A percentile compares a stretch with the other conserved stretches of the same genome.
phyloP scores from a whole-genome alignment of 2,329 filamentous ascomycete genomes.

The Penicillium rolfsii region DNA sequence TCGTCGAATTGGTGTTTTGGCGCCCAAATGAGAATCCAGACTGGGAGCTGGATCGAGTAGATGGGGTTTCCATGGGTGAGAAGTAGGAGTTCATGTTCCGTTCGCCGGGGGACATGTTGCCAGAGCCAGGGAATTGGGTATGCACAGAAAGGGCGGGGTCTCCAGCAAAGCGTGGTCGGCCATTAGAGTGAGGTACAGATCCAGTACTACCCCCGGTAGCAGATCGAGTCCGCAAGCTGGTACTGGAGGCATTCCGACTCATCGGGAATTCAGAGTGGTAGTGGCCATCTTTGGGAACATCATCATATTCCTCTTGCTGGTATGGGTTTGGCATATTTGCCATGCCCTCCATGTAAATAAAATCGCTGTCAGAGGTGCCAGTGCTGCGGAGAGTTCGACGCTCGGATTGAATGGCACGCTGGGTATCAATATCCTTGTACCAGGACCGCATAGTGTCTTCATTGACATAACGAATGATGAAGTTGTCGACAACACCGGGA shows the following conservation, averaged over 20 bases:
- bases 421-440: constrained; percentile 76
- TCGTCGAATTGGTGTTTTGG: constrained; percentile 66
- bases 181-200: constrained; percentile 43
- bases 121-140: constrained; percentile 54
- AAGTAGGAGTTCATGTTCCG: constrained; percentile 84
- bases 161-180: constrained; percentile 71
- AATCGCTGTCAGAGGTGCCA: constrained; percentile 68
- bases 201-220: constrained; percentile 65
- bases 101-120: constrained; percentile 62
- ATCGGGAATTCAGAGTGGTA: constrained; percentile 55
- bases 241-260: constrained; percentile 72
- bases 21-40: constrained; percentile 79
- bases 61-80: constrained; percentile 76
- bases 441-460: constrained; percentile 95
- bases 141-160: constrained; percentile 70
- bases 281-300: constrained; percentile 43
- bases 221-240: constrained; percentile 74
- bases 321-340: constrained; percentile 80
- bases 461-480: constrained; percentile 88
- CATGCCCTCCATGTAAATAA: constrained; percentile 75
- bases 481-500: constrained; percentile 92
- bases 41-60: constrained; percentile 56
- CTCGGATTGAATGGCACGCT: constrained; percentile 65
- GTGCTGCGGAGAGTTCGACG: constrained; percentile 55
- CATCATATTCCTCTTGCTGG: constrained; percentile 62